Conservation (phyloP, 352 stramenopile species). For the Phytophthora gonapodyides region DNA sequence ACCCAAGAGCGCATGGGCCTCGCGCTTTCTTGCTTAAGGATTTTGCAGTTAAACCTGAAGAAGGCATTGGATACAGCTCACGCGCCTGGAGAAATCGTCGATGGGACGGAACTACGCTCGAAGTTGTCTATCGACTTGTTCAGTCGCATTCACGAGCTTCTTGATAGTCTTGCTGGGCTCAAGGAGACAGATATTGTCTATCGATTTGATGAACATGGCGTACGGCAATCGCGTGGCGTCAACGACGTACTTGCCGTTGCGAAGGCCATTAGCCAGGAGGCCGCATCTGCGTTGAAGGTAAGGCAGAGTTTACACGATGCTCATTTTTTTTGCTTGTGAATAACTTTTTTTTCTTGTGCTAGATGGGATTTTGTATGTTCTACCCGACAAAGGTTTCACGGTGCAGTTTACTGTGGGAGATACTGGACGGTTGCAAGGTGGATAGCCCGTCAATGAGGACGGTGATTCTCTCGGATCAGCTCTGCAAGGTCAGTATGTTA, state of each 20-base stretch:
- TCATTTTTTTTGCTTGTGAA: not conserved
- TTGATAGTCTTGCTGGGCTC: slow-evolving; percentile 23
- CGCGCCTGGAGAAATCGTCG: not conserved
- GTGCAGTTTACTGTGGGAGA: slow-evolving; percentile 26
- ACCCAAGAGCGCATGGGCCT: slow-evolving; percentile 32
- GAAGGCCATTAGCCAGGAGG: slow-evolving; percentile 42
- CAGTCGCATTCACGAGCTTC: slow-evolving; percentile 18
- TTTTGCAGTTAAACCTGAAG: slow-evolving; percentile 55
- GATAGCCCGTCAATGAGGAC: slow-evolving; percentile 29
- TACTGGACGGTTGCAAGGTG: slow-evolving; percentile 22
- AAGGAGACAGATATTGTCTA: slow-evolving; percentile 5
- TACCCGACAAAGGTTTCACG: slow-evolving; percentile 34
- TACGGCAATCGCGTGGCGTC: not conserved
- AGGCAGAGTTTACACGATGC: not conserved
- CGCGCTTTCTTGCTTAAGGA: slow-evolving; percentile 42
- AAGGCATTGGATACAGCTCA: slow-evolving; percentile 8
- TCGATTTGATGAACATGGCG: slow-evolving; percentile 8
- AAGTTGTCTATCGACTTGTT: slow-evolving; percentile 11
- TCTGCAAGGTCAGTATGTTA: slow-evolving; percentile 26
- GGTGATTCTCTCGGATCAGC: slow-evolving; percentile 28
- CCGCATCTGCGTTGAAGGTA: slow-evolving; percentile 53
- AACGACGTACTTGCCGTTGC: slow-evolving; percentile 14
- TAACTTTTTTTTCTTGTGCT: slow-evolving; percentile 6
- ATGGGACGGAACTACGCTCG: not conserved
- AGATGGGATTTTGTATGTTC: slow-evolving; percentile 60